Evolutionary conservation across 2,329 filamentous ascomycete species (phyloP).

Genomic region (Colletotrichum sojae): DNA sequence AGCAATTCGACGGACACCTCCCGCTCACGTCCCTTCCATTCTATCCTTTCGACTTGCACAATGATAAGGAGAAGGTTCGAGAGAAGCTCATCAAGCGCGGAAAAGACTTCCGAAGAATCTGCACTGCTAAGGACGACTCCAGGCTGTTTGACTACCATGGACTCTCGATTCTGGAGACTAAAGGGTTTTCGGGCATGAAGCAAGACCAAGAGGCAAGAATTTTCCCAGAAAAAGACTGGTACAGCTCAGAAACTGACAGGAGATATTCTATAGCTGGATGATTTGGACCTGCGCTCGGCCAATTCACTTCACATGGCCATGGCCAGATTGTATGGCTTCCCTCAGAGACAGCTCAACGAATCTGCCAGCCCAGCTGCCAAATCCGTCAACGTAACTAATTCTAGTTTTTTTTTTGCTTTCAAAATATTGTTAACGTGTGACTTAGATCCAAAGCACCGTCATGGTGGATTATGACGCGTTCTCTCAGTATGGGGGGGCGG

Average conservation of each 20-base stretch:
- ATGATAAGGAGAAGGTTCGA: not conserved
- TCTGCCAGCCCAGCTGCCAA: not conserved
- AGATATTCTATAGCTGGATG: too few species aligned
- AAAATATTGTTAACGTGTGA: too few species aligned
- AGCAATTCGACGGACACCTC: not conserved
- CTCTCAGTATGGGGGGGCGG: constrained; percentile 9
- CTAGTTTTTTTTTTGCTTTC: too few species aligned
- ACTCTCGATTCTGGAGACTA: constrained; percentile 2
- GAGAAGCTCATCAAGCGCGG: not conserved
- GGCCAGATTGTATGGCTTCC: not conserved
- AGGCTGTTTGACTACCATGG: not conserved
- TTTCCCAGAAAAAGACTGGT: too few species aligned
- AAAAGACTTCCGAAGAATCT: not conserved
- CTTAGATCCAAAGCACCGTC: not conserved
- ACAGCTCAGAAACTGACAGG: too few species aligned
- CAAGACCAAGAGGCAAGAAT: constrained; percentile 4
- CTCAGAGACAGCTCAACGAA: not conserved
- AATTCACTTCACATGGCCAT: too few species aligned
- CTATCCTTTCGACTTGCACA: not conserved
- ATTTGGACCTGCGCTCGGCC: too few species aligned
- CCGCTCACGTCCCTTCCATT: constrained; percentile 6
- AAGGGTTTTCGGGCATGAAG: constrained; percentile 7
- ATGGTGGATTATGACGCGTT: constrained; percentile 11
- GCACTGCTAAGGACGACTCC: not conserved
- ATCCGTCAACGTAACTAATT: not conserved